Percentiles rank a stretch among this genome's conserved stretches.
phyloP scores from a whole-genome alignment of 2,329 filamentous ascomycete genomes.

The Whalleya microplaca region DNA sequence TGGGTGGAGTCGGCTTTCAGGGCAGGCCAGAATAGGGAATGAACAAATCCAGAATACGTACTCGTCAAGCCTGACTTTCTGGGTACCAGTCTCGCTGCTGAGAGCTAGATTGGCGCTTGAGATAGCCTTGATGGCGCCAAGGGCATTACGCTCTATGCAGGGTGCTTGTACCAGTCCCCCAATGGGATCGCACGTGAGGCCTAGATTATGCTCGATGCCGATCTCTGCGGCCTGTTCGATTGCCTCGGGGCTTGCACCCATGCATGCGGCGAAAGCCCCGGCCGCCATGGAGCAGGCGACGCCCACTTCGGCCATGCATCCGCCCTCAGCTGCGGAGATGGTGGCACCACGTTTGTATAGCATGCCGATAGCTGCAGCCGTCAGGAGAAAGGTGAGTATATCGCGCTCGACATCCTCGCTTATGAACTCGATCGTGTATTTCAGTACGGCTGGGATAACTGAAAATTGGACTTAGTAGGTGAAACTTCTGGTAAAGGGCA shows the following conservation, averaged over 20 bases:
- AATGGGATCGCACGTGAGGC: constrained; percentile 55
- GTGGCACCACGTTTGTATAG: constrained; percentile 57
- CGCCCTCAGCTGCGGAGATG: constrained; percentile 55
- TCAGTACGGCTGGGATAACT: constrained; percentile 53
- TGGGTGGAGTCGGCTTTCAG: background rate
- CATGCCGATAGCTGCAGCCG: constrained; percentile 55
- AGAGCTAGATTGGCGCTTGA: constrained; percentile 54
- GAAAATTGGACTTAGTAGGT: background rate
- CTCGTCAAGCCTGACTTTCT: constrained; percentile 54
- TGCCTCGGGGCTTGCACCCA: constrained; percentile 54
- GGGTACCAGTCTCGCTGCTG: constrained; percentile 47
- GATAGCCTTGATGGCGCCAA: constrained; percentile 55
- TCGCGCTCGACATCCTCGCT: constrained; percentile 55
- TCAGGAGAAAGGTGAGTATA: constrained; percentile 52
- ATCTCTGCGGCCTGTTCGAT: constrained; percentile 57
- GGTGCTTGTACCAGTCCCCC: constrained; percentile 55
- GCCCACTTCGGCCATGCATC: constrained; percentile 58
- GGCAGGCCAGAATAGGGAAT: background rate
- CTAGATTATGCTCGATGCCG: constrained; percentile 56
- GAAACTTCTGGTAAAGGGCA: background rate
- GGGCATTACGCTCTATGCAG: constrained; percentile 55
- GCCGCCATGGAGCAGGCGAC: constrained; percentile 57
- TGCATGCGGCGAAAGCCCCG: constrained; percentile 54
- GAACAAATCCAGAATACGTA: background rate
- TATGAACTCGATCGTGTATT: constrained; percentile 54